Percentiles rank a stretch among this genome's conserved stretches.
phyloP scores from a whole-genome alignment of 352 stramenopile species.

The Phytophthora idaei region DNA sequence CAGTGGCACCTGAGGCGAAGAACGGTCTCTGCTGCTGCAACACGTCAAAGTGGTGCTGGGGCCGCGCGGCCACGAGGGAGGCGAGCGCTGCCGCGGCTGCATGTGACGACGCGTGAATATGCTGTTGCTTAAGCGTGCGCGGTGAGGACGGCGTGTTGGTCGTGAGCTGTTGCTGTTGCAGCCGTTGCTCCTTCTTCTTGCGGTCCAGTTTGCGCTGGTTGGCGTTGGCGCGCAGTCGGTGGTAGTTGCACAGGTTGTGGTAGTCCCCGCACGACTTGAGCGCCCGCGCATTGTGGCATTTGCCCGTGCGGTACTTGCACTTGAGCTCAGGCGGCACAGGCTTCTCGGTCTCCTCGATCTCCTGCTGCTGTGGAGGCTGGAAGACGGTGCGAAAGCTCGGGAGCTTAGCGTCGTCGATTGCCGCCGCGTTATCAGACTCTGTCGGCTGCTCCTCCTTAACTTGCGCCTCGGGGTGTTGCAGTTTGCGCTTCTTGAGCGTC shows the following conservation, averaged over 20 bases:
- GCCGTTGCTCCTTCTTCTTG: conserved; percentile 79
- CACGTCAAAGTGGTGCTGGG: conserved; percentile 42
- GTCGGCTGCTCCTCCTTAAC: conserved; percentile 9
- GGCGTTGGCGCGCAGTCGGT: conserved; percentile 76
- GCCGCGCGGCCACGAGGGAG: conserved; percentile 42
- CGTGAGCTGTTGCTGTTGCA: conserved; percentile 49
- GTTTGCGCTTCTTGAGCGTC: conserved; percentile 68
- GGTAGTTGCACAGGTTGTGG: conserved; percentile 86
- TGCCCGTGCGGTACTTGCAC: conserved; percentile 86
- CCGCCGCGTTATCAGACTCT: conserved; percentile 1
- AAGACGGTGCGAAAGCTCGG: conserved; percentile 76
- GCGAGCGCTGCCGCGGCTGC: conserved; percentile 49
- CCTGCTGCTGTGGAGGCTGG: conserved; percentile 28
- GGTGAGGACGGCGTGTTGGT: conserved; percentile 12
- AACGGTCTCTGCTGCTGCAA: conserved; percentile 32
- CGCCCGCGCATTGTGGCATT: conserved; percentile 72
- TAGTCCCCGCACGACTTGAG: conserved; percentile 83
- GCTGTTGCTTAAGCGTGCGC: conserved; percentile 11
- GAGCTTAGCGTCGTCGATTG: conserved; percentile 39
- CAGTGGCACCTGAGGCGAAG: conserved; percentile 24
- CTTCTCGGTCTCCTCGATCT: conserved; percentile 7
- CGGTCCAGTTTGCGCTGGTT: conserved; percentile 86
- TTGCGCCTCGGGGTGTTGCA: conserved; percentile 25
- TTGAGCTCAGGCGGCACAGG: conserved; percentile 52
- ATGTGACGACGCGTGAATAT: conserved; percentile 37